A percentile compares a stretch with the other conserved stretches of the same genome.
phyloP scores from a whole-genome alignment of 768 basidiomycete species.

The Coprinellus micaceus region DNA sequence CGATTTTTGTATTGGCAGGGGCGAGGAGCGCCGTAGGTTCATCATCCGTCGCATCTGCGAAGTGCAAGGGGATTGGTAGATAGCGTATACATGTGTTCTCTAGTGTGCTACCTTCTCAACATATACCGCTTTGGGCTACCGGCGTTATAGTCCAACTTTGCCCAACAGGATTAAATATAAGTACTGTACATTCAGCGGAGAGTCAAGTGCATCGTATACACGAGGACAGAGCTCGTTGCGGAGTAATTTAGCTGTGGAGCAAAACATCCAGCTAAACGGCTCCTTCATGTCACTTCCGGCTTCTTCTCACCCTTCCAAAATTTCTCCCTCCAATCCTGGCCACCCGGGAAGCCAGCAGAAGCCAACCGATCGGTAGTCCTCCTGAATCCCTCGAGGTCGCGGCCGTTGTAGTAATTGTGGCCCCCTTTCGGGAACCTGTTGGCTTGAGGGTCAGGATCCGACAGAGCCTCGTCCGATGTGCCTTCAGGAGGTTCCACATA shows the following conservation, averaged over 20 bases:
- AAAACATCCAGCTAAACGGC: background rate
- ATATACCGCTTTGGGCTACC: too few species aligned
- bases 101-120: background rate
- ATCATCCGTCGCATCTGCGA: background rate
- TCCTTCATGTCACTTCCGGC: background rate
- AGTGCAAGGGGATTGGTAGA: background rate
- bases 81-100: background rate
- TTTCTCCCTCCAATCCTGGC: background rate
- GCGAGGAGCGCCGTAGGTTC: background rate
- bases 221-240: too few species aligned
- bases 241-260: too few species aligned
- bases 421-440: slow-evolving; percentile 33
- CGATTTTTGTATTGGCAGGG: background rate
- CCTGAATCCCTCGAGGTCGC: slow-evolving; percentile 43
- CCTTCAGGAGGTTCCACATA: slow-evolving; percentile 12
- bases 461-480: too few species aligned
- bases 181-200: too few species aligned
- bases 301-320: background rate
- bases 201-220: too few species aligned
- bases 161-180: too few species aligned
- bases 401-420: slow-evolving; percentile 58
- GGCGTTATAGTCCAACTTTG: too few species aligned
- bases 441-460: background rate
- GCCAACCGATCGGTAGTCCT: background rate
- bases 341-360: background rate